Percentiles rank a stretch among this genome's conserved stretches.
Evolutionary conservation across 2,329 filamentous ascomycete genomes (phyloP).

Genomic region (Biscogniauxia marginata): DNA sequence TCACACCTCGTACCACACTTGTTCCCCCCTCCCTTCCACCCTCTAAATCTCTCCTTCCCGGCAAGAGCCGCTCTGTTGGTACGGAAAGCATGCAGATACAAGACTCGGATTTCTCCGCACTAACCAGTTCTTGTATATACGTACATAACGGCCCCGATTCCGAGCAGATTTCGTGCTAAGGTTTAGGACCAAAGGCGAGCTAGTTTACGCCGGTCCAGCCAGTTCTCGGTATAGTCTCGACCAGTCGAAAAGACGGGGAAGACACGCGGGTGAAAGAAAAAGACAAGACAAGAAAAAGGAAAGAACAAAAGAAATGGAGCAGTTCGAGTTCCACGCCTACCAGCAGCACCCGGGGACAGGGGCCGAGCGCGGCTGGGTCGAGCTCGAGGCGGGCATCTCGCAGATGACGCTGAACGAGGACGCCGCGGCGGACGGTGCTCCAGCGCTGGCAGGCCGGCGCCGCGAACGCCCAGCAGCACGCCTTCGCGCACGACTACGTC

Average conservation of each 20-base stretch:
- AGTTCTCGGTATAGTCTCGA: too few species aligned
- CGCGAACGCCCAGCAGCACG: constrained; percentile 23
- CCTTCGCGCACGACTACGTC: constrained; percentile 37
- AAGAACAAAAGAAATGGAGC: not conserved
- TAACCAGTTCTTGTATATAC: too few species aligned
- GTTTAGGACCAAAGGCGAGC: not conserved
- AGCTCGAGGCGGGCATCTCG: constrained; percentile 34
- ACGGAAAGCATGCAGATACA: not conserved
- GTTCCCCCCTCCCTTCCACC: not conserved
- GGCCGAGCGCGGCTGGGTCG: constrained; percentile 13
- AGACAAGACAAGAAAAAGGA: too few species aligned
- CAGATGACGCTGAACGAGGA: constrained; percentile 37
- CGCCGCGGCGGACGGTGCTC: constrained; percentile 27
- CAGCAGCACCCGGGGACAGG: not conserved
- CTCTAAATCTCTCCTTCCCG: not conserved
- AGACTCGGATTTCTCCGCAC: not conserved
- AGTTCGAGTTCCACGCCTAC: constrained; percentile 1
- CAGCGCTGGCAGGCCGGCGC: constrained; percentile 38
- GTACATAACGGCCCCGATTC: not conserved
- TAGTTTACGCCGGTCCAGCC: not conserved
- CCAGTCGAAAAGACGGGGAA: too few species aligned
- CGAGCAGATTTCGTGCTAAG: not conserved
- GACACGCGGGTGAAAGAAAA: too few species aligned
- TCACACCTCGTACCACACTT: not conserved
- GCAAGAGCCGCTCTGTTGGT: not conserved